Evolutionary conservation across 345 rosid species (phyloP).

Genomic region (Populus euphratica): DNA sequence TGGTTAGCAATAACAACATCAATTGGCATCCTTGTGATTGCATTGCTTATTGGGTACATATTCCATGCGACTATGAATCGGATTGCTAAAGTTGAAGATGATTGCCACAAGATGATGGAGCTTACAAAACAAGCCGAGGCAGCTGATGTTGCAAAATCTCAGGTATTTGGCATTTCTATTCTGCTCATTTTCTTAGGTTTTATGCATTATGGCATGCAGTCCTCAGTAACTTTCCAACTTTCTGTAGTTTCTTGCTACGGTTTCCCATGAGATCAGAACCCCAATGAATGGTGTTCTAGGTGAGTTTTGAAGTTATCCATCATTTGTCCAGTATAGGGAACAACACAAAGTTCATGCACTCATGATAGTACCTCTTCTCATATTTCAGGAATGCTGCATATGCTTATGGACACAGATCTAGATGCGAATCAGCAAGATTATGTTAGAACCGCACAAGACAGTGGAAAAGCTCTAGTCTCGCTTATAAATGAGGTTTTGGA

Average conservation of each 20-base stretch:
- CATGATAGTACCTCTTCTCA: conserved; percentile 2
- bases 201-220: not conserved
- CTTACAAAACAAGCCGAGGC: conserved; percentile 82
- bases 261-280: conserved; percentile 97
- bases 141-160: conserved; percentile 95
- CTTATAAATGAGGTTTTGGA: conserved; percentile 90
- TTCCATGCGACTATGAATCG: conserved; percentile 76
- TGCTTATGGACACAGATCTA: conserved; percentile 85
- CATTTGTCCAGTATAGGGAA: not conserved
- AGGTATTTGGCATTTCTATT: conserved; percentile 44
- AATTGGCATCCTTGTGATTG: conserved; percentile 69
- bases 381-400: conserved; percentile 78
- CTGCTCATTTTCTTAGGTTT: conserved; percentile 8
- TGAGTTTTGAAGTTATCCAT: conserved; percentile 35
- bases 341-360: conserved; percentile 1
- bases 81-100: conserved; percentile 85
- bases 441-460: conserved; percentile 86
- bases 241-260: conserved; percentile 94
- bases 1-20: conserved; percentile 60
- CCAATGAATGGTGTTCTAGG: conserved; percentile 99
- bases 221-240: conserved; percentile 18
- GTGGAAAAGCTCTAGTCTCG: conserved; percentile 90
- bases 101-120: conserved; percentile 64
- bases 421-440: conserved; percentile 89
- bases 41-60: conserved; percentile 69